These are phyloP conservation scores for Vaccinium darrowii DNA, from an alignment of 148 eudicot genomes.

Conservation along the genomic window DNA sequence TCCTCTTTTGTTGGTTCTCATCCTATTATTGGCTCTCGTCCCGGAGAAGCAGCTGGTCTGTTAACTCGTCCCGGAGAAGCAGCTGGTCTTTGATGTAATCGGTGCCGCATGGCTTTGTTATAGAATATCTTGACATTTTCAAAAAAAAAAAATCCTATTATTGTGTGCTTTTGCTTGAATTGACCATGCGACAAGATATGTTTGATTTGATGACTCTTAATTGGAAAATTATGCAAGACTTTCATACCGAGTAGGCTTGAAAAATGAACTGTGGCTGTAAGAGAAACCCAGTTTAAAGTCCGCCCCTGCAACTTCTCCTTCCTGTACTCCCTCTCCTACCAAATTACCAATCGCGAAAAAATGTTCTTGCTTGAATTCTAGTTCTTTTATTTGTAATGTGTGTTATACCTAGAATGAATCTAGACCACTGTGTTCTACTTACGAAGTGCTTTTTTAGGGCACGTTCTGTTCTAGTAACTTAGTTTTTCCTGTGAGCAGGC, in stretches of 20 bases:
- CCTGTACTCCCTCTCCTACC: too few species aligned
- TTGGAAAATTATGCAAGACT: background rate
- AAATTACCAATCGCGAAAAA: too few species aligned
- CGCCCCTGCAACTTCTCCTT: too few species aligned
- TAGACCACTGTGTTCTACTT: background rate
- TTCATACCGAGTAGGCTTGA: background rate
- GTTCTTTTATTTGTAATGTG: background rate
- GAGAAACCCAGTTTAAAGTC: too few species aligned
- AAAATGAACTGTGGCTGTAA: too few species aligned
- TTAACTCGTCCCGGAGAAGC: too few species aligned
- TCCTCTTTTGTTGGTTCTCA: background rate
- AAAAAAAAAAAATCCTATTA: too few species aligned
- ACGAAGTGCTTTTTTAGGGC: background rate
- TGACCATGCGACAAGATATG: background rate
- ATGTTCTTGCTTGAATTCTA: background rate
- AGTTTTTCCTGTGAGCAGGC: constrained; percentile 5
- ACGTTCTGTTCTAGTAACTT: background rate
- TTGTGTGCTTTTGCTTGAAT: background rate
- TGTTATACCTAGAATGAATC: background rate
- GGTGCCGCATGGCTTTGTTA: too few species aligned
- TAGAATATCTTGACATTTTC: too few species aligned
- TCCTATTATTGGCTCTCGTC: too few species aligned
- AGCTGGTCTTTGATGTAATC: too few species aligned
- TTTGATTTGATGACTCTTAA: background rate
- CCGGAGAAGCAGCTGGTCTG: too few species aligned